phyloP scores from a whole-genome alignment of 2,329 filamentous ascomycete species.

The Aspergillus sp. region DNA sequence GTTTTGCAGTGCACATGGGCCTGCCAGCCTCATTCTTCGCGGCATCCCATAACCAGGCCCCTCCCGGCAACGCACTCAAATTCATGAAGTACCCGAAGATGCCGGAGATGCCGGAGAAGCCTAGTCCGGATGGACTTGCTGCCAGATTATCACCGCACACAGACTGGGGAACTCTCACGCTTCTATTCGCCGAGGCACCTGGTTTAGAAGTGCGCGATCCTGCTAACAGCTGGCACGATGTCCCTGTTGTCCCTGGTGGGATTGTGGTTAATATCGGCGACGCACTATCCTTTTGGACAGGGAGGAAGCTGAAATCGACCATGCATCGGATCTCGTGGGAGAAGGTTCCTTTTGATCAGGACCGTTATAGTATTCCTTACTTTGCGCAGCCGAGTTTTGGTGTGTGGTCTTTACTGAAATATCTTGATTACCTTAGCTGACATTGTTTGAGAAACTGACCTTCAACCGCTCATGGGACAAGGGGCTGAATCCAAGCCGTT shows the following conservation, averaged over 20 bases:
- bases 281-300: background rate
- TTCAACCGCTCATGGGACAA: background rate
- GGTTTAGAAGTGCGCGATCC: background rate
- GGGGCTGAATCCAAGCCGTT: background rate
- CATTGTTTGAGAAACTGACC: background rate
- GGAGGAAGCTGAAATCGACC: background rate
- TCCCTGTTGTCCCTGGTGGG: background rate
- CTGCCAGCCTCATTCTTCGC: background rate
- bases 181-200: background rate
- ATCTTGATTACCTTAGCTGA: accelerated
- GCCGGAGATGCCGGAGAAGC: no score
- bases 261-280: background rate
- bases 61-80: background rate
- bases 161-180: background rate
- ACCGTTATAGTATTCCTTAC: constrained; percentile 1
- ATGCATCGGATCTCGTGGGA: constrained; percentile 1
- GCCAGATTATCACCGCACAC: background rate
- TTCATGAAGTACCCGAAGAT: constrained; percentile 3
- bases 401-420: background rate
- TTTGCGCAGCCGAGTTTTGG: constrained; percentile 1
- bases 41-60: background rate
- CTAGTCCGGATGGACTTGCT: background rate
- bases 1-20: background rate
- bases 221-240: background rate
- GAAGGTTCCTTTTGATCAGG: background rate